A percentile compares a stretch with the other conserved stretches of the same genome.
Conservation (phyloP, 2,329 filamentous ascomycete species). For the Aspergillus sergii region DNA sequence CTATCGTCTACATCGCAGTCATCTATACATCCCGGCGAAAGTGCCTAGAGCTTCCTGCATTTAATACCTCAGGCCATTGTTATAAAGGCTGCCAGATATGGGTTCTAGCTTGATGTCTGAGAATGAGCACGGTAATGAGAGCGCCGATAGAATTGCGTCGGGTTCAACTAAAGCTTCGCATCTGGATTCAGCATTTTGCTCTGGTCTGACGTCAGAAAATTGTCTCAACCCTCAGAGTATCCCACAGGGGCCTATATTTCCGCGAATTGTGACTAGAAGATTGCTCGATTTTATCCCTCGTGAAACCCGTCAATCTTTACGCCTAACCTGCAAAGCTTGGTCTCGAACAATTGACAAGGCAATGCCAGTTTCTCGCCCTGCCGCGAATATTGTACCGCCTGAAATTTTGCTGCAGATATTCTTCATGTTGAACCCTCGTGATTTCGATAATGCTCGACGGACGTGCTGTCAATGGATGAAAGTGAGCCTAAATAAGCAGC, state of each 20-base stretch:
- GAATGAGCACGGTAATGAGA: background rate
- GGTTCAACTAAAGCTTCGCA: background rate
- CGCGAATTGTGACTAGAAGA: constrained; percentile 11
- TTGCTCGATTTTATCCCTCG: constrained; percentile 12
- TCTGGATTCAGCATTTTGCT: background rate
- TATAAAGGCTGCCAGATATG: background rate
- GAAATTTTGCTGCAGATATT: constrained; percentile 56
- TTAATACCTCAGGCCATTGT: background rate
- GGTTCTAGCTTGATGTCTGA: background rate
- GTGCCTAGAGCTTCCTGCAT: background rate
- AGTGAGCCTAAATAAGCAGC: constrained; percentile 54
- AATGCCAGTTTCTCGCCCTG: constrained; percentile 26
- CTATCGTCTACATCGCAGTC: background rate
- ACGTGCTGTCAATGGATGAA: constrained; percentile 64
- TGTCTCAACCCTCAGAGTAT: background rate
- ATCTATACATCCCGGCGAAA: background rate
- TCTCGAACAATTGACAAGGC: constrained; percentile 27
- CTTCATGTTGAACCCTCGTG: constrained; percentile 46
- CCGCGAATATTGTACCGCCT: constrained; percentile 43
- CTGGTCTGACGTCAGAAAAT: background rate
- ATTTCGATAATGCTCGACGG: constrained; percentile 64
- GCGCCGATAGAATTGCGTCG: background rate
- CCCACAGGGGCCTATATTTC: constrained; percentile 4
- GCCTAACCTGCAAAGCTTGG: constrained; percentile 40
- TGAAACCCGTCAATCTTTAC: constrained; percentile 23